Conservation (phyloP, 208 protist species). For the Acanthamoeba triangularis region DNA sequence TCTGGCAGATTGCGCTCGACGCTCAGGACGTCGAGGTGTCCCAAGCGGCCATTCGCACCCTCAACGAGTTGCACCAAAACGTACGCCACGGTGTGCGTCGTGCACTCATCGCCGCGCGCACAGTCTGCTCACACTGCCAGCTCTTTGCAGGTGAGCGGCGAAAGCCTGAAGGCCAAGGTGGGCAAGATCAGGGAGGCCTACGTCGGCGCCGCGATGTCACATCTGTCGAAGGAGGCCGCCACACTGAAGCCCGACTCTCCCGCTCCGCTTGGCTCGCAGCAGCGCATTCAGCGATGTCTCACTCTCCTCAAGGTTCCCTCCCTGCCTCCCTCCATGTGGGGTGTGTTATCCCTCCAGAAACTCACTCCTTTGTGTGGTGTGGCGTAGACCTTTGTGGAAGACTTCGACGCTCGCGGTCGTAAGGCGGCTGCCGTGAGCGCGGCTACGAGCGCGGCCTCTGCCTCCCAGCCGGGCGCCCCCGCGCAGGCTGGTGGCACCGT, state of each 20-base stretch:
- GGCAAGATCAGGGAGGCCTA: conserved; percentile 65
- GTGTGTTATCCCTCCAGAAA: neutral
- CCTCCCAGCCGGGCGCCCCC: neutral
- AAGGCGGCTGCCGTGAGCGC: conserved; percentile 7
- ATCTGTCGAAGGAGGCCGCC: conserved; percentile 32
- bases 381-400: conserved; percentile 66
- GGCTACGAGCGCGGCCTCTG: neutral
- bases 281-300: conserved; percentile 74
- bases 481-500: neutral
- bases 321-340: neutral
- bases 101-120: too few relatives aligned
- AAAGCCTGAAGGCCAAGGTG: conserved; percentile 75
- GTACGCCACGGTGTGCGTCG: neutral
- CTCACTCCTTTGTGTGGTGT: neutral
- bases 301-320: conserved; percentile 38
- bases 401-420: conserved; percentile 48
- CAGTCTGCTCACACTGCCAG: neutral
- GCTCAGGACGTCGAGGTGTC: conserved; percentile 73
- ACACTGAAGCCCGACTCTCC: neutral
- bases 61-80: conserved; percentile 80
- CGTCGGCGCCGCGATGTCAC: conserved; percentile 54
- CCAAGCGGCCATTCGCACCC: conserved; percentile 76
- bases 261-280: neutral
- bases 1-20: conserved; percentile 82
- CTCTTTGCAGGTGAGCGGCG: conserved; percentile 3